Evolutionary conservation across 768 basidiomycete genomes (phyloP), one percentile per base, ranked within the genome.

Genomic region (Pholiota conissans): DNA sequence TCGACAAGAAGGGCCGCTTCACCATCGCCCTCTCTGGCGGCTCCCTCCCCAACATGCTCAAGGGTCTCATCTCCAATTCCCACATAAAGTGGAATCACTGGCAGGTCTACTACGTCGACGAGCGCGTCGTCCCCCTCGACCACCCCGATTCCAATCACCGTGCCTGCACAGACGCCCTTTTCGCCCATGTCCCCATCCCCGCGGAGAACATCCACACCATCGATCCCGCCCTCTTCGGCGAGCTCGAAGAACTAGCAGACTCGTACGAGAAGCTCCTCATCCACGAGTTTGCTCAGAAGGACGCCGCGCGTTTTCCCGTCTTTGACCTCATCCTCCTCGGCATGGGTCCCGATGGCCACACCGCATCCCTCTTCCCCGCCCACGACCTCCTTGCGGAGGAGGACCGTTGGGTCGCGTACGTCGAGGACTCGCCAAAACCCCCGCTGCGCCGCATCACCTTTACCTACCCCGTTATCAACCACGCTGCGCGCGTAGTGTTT

Each of bases 281-380:
- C 68, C 80, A 72, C 58, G 89, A 91, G 70, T 99, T 99, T 68
- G 97, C 95, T 0, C 86, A 89, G 69, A 91, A 87, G 69, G 93
- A 98, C 70, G 81, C 94, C 4, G 96, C 96, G 16, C 88, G 95
- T 59, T 98, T 98, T 82, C 97, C 97, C 61, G 80, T 97, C 51
- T 98, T 99, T 72, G 97, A 99, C 71, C 85, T 99, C 69, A 90
- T 98, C 75, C 85, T 99, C 42, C 88, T 99, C 51, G 97, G 97
- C 49, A 87, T 95, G 83, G 97, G 97, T 28, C 92, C 91, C 5
- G 97, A 98, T 70, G 96, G 96, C n/a, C 97, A 99, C 79, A 98
- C 96, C 39, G 94, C 90, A 60, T 95, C 92, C 6, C 87, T 99
- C 63, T 99, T 99, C 84, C 97, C 97, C 8, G 90, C 82, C n/a